These are phyloP conservation scores for Pluteus cervinus DNA, from an alignment of 768 basidiomycete genomes.

Conservation along the genomic window DNA sequence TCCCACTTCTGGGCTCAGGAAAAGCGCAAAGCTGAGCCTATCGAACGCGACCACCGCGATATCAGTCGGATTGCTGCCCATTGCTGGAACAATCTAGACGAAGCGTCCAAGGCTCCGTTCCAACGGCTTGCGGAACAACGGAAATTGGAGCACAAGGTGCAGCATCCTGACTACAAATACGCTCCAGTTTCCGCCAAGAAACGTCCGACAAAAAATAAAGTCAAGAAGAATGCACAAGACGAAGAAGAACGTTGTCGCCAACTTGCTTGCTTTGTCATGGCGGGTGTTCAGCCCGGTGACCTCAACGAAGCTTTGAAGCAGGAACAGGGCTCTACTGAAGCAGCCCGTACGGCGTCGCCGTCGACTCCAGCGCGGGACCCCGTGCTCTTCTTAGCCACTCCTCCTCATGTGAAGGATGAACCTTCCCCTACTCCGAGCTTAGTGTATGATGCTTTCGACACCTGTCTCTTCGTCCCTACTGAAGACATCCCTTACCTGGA, in stretches of 20 bases:
- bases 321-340: no score
- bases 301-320: no score
- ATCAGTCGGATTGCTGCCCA: slow-evolving; percentile 60
- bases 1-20: slow-evolving; percentile 53
- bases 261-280: slow-evolving; percentile 27
- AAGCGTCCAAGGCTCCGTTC: slow-evolving; percentile 36
- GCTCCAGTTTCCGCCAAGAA: slow-evolving; percentile 36
- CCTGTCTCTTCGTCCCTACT: no score
- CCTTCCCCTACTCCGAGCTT: no score
- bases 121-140: slow-evolving; percentile 32
- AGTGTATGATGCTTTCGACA: no score
- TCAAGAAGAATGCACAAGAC: slow-evolving; percentile 21
- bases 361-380: no score
- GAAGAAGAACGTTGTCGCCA: slow-evolving; percentile 30
- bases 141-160: slow-evolving; percentile 39
- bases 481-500: no score
- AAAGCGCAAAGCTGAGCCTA: slow-evolving; percentile 36
- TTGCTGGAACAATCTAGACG: slow-evolving; percentile 50
- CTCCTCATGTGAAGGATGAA: no score
- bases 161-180: slow-evolving; percentile 54
- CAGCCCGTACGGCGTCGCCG: no score
- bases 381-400: no score
- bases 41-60: slow-evolving; percentile 60
- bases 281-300: slow-evolving; percentile 26
- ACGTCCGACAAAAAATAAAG: slow-evolving; percentile 21